phyloP scores from a whole-genome alignment of 352 stramenopile species.

The Globisporangium splendens region DNA sequence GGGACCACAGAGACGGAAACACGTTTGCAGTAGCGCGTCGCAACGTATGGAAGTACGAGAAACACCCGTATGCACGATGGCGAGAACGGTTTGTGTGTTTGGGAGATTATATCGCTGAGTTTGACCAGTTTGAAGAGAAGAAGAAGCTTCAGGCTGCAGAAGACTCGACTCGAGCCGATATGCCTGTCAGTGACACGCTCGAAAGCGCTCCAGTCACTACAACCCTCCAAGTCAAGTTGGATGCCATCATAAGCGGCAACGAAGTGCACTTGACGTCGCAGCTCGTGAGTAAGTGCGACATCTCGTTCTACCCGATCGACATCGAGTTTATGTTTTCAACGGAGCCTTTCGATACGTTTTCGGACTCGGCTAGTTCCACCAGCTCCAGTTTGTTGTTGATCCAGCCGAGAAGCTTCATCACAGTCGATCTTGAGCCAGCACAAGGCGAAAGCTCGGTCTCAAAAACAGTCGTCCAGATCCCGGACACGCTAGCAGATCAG shows the following conservation, averaged over 20 bases:
- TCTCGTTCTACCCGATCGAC: constrained; percentile 62
- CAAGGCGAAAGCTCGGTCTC: constrained; percentile 4
- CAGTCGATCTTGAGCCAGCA: constrained; percentile 19
- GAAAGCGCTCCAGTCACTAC: background rate
- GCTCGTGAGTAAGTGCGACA: constrained; percentile 28
- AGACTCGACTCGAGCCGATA: background rate
- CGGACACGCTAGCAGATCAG: constrained; percentile 18
- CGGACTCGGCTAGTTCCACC: constrained; percentile 24
- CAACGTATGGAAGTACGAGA: constrained; percentile 29
- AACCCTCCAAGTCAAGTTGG: constrained; percentile 15
- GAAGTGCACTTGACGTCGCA: constrained; percentile 27
- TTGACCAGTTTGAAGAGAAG: constrained; percentile 27
- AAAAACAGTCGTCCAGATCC: constrained; percentile 24
- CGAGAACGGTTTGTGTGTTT: constrained; percentile 38
- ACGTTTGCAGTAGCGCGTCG: constrained; percentile 34
- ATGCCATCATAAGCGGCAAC: constrained; percentile 23
- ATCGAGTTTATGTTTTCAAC: constrained; percentile 70
- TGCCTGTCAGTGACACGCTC: background rate
- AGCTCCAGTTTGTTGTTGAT: constrained; percentile 41
- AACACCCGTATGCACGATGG: constrained; percentile 44
- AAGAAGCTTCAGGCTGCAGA: background rate
- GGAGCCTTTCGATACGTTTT: constrained; percentile 51
- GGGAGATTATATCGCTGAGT: constrained; percentile 35
- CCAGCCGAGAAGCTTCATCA: constrained; percentile 34
- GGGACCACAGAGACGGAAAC: constrained; percentile 1